Conservation (phyloP, 2,329 filamentous ascomycete species). For the Metarhizium anisopliae region DNA sequence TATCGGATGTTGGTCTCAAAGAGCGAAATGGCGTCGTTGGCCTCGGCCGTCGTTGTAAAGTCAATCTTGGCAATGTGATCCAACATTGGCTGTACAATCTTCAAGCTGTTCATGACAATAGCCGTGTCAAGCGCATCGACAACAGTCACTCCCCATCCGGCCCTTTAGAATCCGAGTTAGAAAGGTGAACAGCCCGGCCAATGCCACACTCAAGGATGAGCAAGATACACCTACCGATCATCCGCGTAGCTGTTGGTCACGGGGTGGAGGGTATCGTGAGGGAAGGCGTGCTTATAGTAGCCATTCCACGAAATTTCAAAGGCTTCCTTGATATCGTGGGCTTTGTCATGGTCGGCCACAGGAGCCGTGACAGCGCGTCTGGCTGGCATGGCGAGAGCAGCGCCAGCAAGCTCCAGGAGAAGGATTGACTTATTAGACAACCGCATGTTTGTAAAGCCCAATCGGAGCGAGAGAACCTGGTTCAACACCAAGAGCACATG, state of each 20-base stretch:
- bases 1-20: slow-evolving; percentile 93
- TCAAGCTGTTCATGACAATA: slow-evolving; percentile 61
- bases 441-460: slow-evolving; percentile 6
- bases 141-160: slow-evolving; percentile 77
- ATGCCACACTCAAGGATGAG: not conserved
- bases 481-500: not conserved
- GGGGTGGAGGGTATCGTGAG: slow-evolving; percentile 66
- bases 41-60: slow-evolving; percentile 47
- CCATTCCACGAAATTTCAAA: slow-evolving; percentile 66
- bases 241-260: slow-evolving; percentile 56
- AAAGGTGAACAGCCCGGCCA: not conserved
- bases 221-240: slow-evolving; percentile 48
- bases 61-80: slow-evolving; percentile 62
- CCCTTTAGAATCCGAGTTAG: slow-evolving; percentile 38
- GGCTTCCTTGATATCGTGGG: slow-evolving; percentile 55
- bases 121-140: slow-evolving; percentile 76
- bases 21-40: slow-evolving; percentile 52
- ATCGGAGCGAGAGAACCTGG: not conserved
- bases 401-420: slow-evolving; percentile 6
- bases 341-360: slow-evolving; percentile 30
- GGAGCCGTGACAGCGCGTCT: slow-evolving; percentile 5
- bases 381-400: slow-evolving; percentile 4
- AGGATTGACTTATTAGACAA: slow-evolving; percentile 2
- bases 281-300: slow-evolving; percentile 66
- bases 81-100: slow-evolving; percentile 63